These are phyloP conservation scores for Gossypium schwendimanii DNA, from an alignment of 441 rosid species.

Conservation along the genomic window DNA sequence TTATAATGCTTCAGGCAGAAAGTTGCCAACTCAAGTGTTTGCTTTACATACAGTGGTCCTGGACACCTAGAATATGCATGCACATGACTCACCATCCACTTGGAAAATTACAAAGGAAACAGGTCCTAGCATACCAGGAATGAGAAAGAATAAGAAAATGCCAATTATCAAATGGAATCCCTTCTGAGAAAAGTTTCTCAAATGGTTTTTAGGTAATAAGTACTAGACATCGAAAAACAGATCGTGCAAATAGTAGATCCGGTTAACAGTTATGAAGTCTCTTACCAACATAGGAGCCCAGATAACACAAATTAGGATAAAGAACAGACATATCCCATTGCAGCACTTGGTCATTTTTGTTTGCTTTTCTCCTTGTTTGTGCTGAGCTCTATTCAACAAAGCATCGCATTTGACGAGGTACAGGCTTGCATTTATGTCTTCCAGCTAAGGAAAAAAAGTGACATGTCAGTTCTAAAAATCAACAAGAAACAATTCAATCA, in stretches of 20 bases:
- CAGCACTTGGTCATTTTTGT: constrained; percentile 93
- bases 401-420: constrained; percentile 98
- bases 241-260: not conserved
- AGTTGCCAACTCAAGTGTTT: not conserved
- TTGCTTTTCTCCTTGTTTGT: constrained; percentile 93
- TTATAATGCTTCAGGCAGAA: not conserved
- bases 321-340: constrained; percentile 95
- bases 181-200: constrained; percentile 1
- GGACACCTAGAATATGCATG: not conserved
- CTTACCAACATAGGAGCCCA: constrained; percentile 99
- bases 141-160: not conserved
- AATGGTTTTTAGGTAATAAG: not conserved
- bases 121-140: not conserved
- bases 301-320: constrained; percentile 82
- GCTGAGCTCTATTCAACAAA: constrained; percentile 75
- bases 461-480: constrained; percentile 27
- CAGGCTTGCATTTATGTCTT: constrained; percentile 92
- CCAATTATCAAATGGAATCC: not conserved
- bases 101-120: not conserved
- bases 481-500: constrained; percentile 11
- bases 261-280: constrained; percentile 10
- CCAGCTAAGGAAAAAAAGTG: constrained; percentile 55
- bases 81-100: not conserved
- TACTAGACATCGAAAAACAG: not conserved
- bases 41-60: constrained; percentile 1